These are phyloP conservation scores for Talinum fruticosum DNA, from an alignment of 148 eudicot species.

Conservation along the genomic window DNA sequence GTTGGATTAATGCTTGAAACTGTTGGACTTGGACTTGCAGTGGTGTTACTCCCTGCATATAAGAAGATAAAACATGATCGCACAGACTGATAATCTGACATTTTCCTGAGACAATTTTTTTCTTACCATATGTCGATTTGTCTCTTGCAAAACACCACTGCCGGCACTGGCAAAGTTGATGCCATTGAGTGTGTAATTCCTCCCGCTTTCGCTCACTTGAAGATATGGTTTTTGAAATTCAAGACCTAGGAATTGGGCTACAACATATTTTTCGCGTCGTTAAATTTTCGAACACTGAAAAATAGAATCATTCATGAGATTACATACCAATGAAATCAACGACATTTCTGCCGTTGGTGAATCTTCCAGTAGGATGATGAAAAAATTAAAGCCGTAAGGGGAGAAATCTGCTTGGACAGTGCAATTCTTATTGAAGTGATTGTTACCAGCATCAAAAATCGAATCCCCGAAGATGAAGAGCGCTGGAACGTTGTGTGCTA, in stretches of 20 bases:
- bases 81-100: too few species aligned
- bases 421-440: constrained; percentile 48
- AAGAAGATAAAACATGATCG: too few species aligned
- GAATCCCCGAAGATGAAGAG: constrained; percentile 60
- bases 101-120: not conserved
- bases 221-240: constrained; percentile 47
- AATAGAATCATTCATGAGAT: too few species aligned
- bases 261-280: not conserved
- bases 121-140: constrained; percentile 45
- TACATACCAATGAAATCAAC: constrained; percentile 51
- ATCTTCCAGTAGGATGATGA: constrained; percentile 56
- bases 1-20: constrained; percentile 11
- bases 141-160: constrained; percentile 48
- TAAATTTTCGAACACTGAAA: not conserved
- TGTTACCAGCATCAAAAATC: constrained; percentile 56
- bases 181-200: constrained; percentile 48
- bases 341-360: constrained; percentile 63
- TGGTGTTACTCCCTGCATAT: constrained; percentile 25
- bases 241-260: constrained; percentile 46
- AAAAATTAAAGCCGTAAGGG: constrained; percentile 56
- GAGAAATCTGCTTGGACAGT: constrained; percentile 57
- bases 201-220: constrained; percentile 38
- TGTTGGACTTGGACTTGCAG: constrained; percentile 15
- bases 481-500: constrained; percentile 26
- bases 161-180: constrained; percentile 71